Evolutionary conservation across 345 rosid genomes (phyloP).

Genomic region (Acer saccharum): DNA sequence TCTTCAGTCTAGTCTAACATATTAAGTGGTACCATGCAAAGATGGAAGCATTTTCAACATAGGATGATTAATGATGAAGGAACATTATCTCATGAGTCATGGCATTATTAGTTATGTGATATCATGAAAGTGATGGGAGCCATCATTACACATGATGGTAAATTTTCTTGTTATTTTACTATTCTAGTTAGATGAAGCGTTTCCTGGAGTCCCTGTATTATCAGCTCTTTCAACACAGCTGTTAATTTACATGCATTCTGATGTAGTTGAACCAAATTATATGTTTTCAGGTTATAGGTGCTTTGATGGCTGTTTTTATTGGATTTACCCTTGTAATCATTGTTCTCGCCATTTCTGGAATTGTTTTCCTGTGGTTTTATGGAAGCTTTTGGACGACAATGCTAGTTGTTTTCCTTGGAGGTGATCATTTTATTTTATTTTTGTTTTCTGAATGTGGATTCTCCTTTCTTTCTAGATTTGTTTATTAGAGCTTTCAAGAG

Average conservation of each 20-base stretch:
- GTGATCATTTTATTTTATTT: slow-evolving; percentile 37
- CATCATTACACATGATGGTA: slow-evolving; percentile 1
- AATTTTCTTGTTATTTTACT: neutral
- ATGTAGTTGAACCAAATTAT: slow-evolving; percentile 22
- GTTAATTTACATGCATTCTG: slow-evolving; percentile 12
- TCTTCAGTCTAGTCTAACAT: neutral
- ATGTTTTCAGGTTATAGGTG: slow-evolving; percentile 57
- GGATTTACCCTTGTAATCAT: slow-evolving; percentile 68
- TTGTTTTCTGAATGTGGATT: slow-evolving; percentile 6
- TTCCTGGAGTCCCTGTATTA: neutral
- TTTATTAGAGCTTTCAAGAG: slow-evolving; percentile 11
- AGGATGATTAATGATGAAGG: neutral
- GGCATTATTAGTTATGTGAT: neutral
- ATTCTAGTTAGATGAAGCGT: neutral
- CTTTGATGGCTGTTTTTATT: slow-evolving; percentile 56
- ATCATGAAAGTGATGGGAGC: neutral
- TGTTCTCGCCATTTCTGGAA: slow-evolving; percentile 62
- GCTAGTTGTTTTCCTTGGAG: slow-evolving; percentile 64
- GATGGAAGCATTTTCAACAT: neutral
- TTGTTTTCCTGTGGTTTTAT: slow-evolving; percentile 74
- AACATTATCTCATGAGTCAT: slow-evolving; percentile 6
- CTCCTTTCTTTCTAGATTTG: slow-evolving; percentile 2
- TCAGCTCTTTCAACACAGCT: neutral
- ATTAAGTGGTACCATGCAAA: neutral
- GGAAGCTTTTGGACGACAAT: slow-evolving; percentile 95